A percentile compares a stretch with the other conserved stretches of the same genome.
Conservation (phyloP, 2,329 filamentous ascomycete species). For the Pseudocercospora fuligena region DNA sequence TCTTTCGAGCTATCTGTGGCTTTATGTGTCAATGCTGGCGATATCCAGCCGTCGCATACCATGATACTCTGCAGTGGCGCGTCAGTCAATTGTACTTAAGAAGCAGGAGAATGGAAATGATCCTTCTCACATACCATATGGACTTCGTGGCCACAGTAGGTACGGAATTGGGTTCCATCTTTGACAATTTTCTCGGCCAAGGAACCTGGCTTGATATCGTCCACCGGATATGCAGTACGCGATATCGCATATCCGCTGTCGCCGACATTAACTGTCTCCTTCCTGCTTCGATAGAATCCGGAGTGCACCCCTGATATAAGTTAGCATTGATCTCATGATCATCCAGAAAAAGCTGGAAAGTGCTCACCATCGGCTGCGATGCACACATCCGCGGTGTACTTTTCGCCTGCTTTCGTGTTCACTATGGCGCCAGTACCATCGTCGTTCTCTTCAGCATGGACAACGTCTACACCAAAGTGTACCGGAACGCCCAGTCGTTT, state of each 20-base stretch:
- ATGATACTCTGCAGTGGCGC: constrained; percentile 8
- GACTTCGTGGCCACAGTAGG: constrained; percentile 10
- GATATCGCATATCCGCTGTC: constrained; percentile 42
- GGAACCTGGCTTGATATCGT: constrained; percentile 6
- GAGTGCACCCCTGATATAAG: constrained; percentile 8
- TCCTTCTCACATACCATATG: constrained; percentile 12
- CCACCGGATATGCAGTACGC: constrained; percentile 2
- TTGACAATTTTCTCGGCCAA: constrained; percentile 9
- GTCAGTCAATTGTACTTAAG: background rate
- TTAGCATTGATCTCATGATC: background rate
- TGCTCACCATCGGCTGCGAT: constrained; percentile 43
- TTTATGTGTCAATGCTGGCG: constrained; percentile 7
- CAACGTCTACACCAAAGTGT: background rate
- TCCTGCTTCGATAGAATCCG: constrained; percentile 12
- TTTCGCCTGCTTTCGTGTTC: constrained; percentile 36
- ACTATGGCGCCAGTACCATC: constrained; percentile 7
- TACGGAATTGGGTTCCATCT: constrained; percentile 11
- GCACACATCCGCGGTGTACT: constrained; percentile 47
- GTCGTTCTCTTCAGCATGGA: background rate
- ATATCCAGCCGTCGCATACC: constrained; percentile 9
- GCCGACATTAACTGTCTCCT: constrained; percentile 25
- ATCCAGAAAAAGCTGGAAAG: background rate
- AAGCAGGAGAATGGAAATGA: background rate
- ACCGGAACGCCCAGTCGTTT: constrained; percentile 7
- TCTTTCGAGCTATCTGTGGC: constrained; percentile 7